A percentile compares a stretch with the other conserved stretches of the same genome.
Evolutionary conservation across 1,284 basidiomycete species (phyloP).

Genomic region (Ceratobasidium sp.): DNA sequence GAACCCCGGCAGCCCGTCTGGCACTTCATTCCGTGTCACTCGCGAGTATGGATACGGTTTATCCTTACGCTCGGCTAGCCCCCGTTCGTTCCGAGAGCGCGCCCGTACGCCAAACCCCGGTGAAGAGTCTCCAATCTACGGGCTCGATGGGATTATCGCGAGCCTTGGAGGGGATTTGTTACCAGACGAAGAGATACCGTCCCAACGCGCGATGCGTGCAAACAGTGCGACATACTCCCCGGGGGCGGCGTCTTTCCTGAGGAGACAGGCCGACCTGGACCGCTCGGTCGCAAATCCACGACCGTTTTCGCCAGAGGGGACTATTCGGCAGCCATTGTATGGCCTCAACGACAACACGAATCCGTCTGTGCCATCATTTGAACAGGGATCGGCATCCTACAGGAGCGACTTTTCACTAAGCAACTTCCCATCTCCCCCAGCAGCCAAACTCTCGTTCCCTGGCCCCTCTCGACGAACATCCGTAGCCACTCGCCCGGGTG

Average conservation of each 20-base stretch:
- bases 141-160: constrained; percentile 56
- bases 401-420: constrained; percentile 72
- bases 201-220: neutral
- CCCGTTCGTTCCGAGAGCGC: neutral
- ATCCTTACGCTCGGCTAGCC: neutral
- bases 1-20: constrained; percentile 7
- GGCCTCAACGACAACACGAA: constrained; percentile 45
- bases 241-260: constrained; percentile 26
- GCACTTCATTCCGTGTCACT: constrained; percentile 20
- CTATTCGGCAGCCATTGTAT: constrained; percentile 36
- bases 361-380: constrained; percentile 32
- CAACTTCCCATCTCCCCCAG: constrained; percentile 70
- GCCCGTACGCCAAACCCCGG: constrained; percentile 14
- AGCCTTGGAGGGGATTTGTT: constrained; percentile 33
- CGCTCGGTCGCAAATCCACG: constrained; percentile 61
- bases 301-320: constrained; percentile 55
- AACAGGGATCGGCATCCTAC: constrained; percentile 49
- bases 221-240: constrained; percentile 23
- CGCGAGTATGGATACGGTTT: constrained; percentile 14
- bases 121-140: constrained; percentile 59
- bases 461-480: constrained; percentile 37
- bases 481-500: constrained; percentile 19
- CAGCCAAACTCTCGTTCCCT: constrained; percentile 46
- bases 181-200: constrained; percentile 18
- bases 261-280: constrained; percentile 22